Conservation (phyloP, 225 moss, liverwort and hornwort species). For the Sphagnum tenellum region DNA sequence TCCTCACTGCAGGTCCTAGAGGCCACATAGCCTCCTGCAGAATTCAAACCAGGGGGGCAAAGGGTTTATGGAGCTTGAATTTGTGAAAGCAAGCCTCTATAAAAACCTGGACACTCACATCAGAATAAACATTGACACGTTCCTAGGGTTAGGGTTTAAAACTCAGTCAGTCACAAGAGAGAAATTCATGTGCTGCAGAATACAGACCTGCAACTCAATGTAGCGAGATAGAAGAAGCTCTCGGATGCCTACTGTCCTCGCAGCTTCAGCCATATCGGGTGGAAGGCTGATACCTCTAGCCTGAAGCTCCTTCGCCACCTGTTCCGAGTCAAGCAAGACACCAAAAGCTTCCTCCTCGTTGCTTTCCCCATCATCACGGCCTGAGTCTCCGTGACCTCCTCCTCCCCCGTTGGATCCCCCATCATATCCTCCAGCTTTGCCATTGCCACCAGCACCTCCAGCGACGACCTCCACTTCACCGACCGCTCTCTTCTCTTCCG, state of each 20-base stretch:
- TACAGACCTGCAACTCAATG: constrained; percentile 51
- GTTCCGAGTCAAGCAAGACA: constrained; percentile 62
- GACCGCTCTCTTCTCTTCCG: no score
- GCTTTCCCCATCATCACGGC: constrained; percentile 6
- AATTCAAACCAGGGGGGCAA: neutral
- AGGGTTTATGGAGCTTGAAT: constrained; percentile 1
- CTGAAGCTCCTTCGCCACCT: constrained; percentile 57
- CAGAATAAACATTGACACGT: neutral
- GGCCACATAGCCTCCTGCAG: constrained; percentile 20
- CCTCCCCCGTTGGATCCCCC: constrained; percentile 25
- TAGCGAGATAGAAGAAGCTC: constrained; percentile 72
- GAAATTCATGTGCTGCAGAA: neutral
- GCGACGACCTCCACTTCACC: neutral
- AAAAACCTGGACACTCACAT: neutral
- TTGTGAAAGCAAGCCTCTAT: neutral
- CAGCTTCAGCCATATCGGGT: constrained; percentile 75
- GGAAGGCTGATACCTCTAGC: constrained; percentile 46
- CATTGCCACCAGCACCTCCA: constrained; percentile 10
- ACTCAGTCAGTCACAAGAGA: neutral
- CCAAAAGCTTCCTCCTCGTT: constrained; percentile 66
- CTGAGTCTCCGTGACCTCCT: constrained; percentile 19
- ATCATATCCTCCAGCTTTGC: constrained; percentile 19
- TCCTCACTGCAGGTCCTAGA: constrained; percentile 45
- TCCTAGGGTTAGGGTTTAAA: neutral
- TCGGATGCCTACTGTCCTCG: constrained; percentile 63